Evolutionary conservation across 116 monocot genomes (phyloP).

Genomic region (Trichopus zeylanicus): DNA sequence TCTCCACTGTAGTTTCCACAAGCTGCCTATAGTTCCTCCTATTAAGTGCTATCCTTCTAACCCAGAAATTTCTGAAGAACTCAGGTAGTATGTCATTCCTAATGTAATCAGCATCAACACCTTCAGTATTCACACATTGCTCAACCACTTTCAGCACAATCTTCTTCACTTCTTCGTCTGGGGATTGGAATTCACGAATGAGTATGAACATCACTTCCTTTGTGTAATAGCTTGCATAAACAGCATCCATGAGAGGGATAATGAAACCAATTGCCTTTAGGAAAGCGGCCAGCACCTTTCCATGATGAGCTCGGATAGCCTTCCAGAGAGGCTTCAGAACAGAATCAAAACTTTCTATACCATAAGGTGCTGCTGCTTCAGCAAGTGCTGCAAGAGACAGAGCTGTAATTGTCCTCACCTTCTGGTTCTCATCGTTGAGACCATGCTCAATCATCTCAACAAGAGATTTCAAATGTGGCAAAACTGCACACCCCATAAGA

Average conservation of each 20-base stretch:
- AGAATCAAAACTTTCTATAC: conserved; percentile 91
- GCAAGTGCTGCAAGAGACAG: conserved; percentile 87
- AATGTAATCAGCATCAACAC: conserved; percentile 83
- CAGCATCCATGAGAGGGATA: conserved; percentile 90
- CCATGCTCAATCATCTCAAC: conserved; percentile 93
- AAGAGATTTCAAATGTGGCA: conserved; percentile 80
- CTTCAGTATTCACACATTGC: conserved; percentile 91
- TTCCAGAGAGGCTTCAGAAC: conserved; percentile 95
- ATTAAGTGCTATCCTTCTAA: conserved; percentile 79
- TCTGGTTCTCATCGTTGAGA: conserved; percentile 82
- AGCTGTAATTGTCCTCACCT: conserved; percentile 89
- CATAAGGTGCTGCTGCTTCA: conserved; percentile 87
- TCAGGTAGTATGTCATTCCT: conserved; percentile 78
- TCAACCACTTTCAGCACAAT: conserved; percentile 93
- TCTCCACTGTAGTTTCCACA: conserved; percentile 89
- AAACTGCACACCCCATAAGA: conserved; percentile 94
- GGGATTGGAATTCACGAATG: conserved; percentile 87
- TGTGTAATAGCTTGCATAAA: conserved; percentile 92
- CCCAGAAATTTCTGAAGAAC: conserved; percentile 85
- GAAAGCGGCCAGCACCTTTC: conserved; percentile 87
- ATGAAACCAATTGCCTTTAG: conserved; percentile 92
- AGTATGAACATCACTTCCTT: conserved; percentile 85
- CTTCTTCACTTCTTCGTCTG: conserved; percentile 97
- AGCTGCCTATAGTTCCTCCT: conserved; percentile 84
- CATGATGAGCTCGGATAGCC: conserved; percentile 84